A percentile compares a stretch with the other conserved stretches of the same genome.
These are phyloP conservation scores for Candida sanyaensis DNA, from an alignment of 1,139 yeast species.

Conservation along the genomic window DNA sequence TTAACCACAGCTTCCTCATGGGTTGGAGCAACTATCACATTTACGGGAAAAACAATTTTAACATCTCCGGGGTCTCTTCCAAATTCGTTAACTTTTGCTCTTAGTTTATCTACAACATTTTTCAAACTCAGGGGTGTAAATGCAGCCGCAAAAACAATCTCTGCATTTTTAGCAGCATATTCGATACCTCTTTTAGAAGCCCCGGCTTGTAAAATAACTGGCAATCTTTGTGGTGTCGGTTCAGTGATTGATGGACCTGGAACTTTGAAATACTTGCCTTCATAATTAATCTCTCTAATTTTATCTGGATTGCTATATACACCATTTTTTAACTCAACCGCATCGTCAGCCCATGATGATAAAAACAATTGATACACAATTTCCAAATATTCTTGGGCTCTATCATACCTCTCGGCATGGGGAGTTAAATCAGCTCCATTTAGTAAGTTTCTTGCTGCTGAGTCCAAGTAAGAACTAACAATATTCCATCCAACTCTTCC, in stretches of 20 bases:
- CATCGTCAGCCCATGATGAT: conserved; percentile 47
- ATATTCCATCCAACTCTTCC: conserved; percentile 49
- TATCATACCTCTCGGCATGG: conserved; percentile 38
- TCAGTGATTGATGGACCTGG: conserved; percentile 46
- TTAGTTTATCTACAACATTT: conserved; percentile 23
- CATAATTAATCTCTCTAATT: conserved; percentile 23
- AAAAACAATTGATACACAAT: conserved; percentile 38
- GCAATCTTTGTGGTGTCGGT: conserved; percentile 43
- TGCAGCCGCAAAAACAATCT: conserved; percentile 33
- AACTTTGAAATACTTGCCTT: conserved; percentile 35
- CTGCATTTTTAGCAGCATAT: conserved; percentile 45
- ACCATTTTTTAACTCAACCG: conserved; percentile 29
- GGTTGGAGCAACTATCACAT: conserved; percentile 30
- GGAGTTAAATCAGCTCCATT: conserved; percentile 33
- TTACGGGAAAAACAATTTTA: conserved; percentile 28
- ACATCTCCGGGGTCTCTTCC: conserved; percentile 29
- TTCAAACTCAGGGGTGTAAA: conserved; percentile 27
- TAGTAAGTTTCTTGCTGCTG: conserved; percentile 40
- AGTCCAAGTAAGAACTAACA: conserved; percentile 38
- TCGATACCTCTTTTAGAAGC: conserved; percentile 39
- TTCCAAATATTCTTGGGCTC: conserved; percentile 42
- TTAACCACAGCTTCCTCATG: conserved; percentile 33
- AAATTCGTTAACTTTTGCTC: conserved; percentile 24
- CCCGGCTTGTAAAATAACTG: conserved; percentile 47
- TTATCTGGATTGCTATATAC: conserved; percentile 22